These are phyloP conservation scores for Elasticomyces elasticus DNA, from an alignment of 495 filamentous ascomycete genomes.

Conservation along the genomic window DNA sequence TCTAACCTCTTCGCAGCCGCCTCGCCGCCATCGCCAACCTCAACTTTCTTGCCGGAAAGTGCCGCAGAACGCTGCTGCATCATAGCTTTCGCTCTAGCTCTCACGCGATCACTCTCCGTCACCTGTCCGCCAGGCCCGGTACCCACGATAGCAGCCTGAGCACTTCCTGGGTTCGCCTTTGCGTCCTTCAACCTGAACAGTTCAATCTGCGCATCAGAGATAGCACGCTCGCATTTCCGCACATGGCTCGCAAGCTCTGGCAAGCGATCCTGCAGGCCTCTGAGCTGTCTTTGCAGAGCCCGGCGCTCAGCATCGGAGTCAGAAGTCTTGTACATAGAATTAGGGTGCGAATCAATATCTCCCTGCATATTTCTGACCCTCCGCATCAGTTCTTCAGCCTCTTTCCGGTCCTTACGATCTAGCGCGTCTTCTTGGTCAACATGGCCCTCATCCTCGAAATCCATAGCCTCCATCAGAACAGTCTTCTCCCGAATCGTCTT, in stretches of 20 bases:
- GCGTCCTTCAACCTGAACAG: slow-evolving; percentile 89
- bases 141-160: slow-evolving; percentile 75
- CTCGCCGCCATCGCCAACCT: slow-evolving; percentile 53
- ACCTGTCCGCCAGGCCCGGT: slow-evolving; percentile 86
- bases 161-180: slow-evolving; percentile 77
- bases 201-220: slow-evolving; percentile 87
- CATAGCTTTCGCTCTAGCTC: slow-evolving; percentile 90
- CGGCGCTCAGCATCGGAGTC: slow-evolving; percentile 83
- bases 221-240: slow-evolving; percentile 78
- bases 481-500: slow-evolving; percentile 95
- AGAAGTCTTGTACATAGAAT: slow-evolving; percentile 57
- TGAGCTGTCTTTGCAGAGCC: slow-evolving; percentile 76
- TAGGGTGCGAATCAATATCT: slow-evolving; percentile 87
- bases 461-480: slow-evolving; percentile 90
- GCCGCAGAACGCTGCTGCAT: slow-evolving; percentile 97
- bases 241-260: slow-evolving; percentile 89
- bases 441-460: slow-evolving; percentile 86
- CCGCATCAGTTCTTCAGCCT: slow-evolving; percentile 88
- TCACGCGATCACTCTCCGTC: slow-evolving; percentile 88
- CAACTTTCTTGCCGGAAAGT: slow-evolving; percentile 69
- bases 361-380: slow-evolving; percentile 91
- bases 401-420: slow-evolving; percentile 80
- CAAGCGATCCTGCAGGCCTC: slow-evolving; percentile 76
- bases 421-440: slow-evolving; percentile 86
- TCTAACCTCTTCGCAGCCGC: slow-evolving; percentile 71